Base-by-base conservation (phyloP, 2,329 filamentous ascomycete species). In the Colletotrichum viniferum region DNA sequence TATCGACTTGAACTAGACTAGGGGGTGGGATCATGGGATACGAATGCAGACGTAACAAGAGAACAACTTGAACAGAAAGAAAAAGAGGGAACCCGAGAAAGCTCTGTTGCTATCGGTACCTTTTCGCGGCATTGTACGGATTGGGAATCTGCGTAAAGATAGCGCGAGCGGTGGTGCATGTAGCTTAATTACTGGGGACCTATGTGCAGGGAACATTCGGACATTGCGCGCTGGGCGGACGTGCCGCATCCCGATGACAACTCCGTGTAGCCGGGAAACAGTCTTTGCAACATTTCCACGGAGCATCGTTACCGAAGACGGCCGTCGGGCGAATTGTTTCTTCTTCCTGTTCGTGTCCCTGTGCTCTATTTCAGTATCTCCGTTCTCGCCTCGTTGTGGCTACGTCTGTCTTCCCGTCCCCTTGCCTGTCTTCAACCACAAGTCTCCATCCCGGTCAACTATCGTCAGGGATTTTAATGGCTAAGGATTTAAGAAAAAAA, bases 181-280 rank as follows among this genome's bases (percentile, higher is more conserved):
- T 67, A 67, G 64, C 64, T 56, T 67, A 67, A 67, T 67, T 56
- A 67, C 48, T 67, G 64, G 64, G 48, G 43, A 66, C n/a, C n/a
- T n/a, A n/a, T 67, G 28, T 48, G 12, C 48, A 67, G 48, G 64
- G 64, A 56, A n/a, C 43, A 38, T 56, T 61, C 55, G 66, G 66
- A 69, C 55, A 69, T 69, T 69, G 48, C 52, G 30, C 65, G 36
- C 64, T 67, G 43, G 64, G 64, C 64, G 28, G 48, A 16, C 48
- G 64, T 67, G 64, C 64, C 64, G 64, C 64, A 24, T 34, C 64
- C 64, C 64, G 48, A n/a, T 24, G n/a, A 38, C 61, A 38, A 24
- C 16, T 26, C 32, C n/a, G 34, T 18, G 28, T 28, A 24, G 21
- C 55, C 55, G 21, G 55, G 21, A 24, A 58, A 26, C n/a, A 0